Conservation (phyloP, 2,329 filamentous ascomycete species). For the Cryphonectria nitschkei region DNA sequence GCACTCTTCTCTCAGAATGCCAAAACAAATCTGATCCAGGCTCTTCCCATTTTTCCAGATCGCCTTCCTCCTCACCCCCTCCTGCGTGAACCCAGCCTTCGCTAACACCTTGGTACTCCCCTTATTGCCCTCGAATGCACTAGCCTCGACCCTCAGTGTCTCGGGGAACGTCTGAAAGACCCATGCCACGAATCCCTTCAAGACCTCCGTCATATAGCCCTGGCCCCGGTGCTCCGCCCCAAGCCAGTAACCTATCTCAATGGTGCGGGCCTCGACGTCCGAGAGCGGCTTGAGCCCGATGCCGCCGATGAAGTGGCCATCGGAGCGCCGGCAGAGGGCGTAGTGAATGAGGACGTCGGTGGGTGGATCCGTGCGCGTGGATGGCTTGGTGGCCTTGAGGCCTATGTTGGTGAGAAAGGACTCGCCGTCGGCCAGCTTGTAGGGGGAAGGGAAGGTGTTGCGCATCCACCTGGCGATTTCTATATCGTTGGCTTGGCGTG, state of each 20-base stretch:
- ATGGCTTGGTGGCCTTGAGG: constrained; percentile 12
- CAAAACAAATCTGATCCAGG: constrained; percentile 43
- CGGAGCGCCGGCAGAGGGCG: constrained; percentile 39
- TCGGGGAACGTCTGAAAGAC: constrained; percentile 47
- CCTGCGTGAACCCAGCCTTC: constrained; percentile 47
- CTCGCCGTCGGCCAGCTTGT: constrained; percentile 45
- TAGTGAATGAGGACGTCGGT: constrained; percentile 38
- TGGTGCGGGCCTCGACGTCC: constrained; percentile 47
- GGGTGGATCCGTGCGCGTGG: constrained; percentile 36
- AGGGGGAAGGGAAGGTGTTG: constrained; percentile 51
- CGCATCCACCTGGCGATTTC: constrained; percentile 46
- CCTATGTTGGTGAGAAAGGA: constrained; percentile 39
- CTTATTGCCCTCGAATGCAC: constrained; percentile 43
- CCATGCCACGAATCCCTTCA: constrained; percentile 46
- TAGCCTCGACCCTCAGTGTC: constrained; percentile 47
- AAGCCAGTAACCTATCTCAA: constrained; percentile 56
- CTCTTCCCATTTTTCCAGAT: constrained; percentile 47
- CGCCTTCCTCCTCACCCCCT: constrained; percentile 48
- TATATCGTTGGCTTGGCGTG: constrained; percentile 43
- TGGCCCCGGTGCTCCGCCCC: constrained; percentile 48
- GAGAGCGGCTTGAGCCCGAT: constrained; percentile 43
- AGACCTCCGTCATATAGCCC: constrained; percentile 49
- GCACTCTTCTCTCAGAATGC: constrained; percentile 44
- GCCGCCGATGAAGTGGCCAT: constrained; percentile 44
- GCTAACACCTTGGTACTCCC: constrained; percentile 48